These are phyloP conservation scores for Lepidium africanum DNA, from an alignment of 345 rosid species.

Conservation along the genomic window DNA sequence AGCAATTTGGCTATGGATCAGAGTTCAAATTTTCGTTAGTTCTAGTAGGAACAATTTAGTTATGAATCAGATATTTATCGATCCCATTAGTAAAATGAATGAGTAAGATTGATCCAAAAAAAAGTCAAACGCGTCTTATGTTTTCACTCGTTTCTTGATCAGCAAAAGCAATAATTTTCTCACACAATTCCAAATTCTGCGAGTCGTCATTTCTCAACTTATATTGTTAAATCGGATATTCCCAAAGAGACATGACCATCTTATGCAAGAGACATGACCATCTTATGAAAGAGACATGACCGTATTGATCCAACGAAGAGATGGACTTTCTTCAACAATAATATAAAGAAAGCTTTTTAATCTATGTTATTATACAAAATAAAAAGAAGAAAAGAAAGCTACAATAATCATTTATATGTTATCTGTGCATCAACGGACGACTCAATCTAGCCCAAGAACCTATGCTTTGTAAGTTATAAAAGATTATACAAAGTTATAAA, in stretches of 20 bases:
- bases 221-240: background rate
- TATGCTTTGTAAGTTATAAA: conserved; percentile 12
- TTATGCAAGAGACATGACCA: background rate
- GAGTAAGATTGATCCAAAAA: too few species aligned
- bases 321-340: too few species aligned
- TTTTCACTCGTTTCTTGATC: background rate
- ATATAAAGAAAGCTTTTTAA: background rate
- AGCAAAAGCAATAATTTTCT: background rate
- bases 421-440: conserved; percentile 1
- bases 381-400: conserved; percentile 7
- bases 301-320: too few species aligned
- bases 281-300: background rate
- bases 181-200: background rate
- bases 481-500: conserved; percentile 4
- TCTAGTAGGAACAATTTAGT: too few species aligned
- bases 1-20: too few species aligned
- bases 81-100: too few species aligned
- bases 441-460: background rate
- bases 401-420: background rate
- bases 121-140: background rate
- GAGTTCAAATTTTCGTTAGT: too few species aligned
- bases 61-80: too few species aligned
- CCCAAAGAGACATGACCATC: background rate
- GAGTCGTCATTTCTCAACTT: background rate
- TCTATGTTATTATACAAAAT: conserved; percentile 10